phyloP scores from a whole-genome alignment of 805 yeast genomes.

The Wickerhamomyces alni region DNA sequence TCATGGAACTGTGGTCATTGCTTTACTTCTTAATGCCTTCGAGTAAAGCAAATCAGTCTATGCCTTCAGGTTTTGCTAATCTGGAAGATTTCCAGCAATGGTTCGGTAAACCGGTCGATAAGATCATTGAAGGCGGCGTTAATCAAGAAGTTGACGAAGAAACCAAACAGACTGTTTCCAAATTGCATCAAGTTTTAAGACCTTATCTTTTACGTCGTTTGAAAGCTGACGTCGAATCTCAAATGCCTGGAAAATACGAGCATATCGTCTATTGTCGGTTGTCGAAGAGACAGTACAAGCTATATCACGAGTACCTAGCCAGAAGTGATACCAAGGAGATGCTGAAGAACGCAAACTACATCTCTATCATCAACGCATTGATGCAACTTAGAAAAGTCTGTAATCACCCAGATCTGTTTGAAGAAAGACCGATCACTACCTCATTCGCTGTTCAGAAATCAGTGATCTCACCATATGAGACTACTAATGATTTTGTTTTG shows the following conservation, averaged over 20 bases:
- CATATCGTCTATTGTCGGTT: constrained; percentile 89
- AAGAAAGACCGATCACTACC: constrained; percentile 89
- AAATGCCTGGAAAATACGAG: constrained; percentile 97
- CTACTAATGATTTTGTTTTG: constrained; percentile 34
- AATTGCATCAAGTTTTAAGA: constrained; percentile 87
- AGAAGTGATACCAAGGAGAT: constrained; percentile 94
- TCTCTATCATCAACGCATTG: constrained; percentile 91
- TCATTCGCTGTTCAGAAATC: constrained; percentile 73
- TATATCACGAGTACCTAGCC: constrained; percentile 96
- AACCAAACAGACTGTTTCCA: constrained; percentile 76
- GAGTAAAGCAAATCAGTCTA: constrained; percentile 57
- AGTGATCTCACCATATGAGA: constrained; percentile 44
- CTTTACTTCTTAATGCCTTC: constrained; percentile 95
- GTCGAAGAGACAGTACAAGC: constrained; percentile 84
- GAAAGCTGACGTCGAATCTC: constrained; percentile 95
- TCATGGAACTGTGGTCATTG: constrained; percentile 94
- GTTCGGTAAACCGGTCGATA: constrained; percentile 98
- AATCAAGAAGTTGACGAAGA: constrained; percentile 57
- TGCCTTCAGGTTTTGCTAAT: constrained; percentile 93
- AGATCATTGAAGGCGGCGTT: constrained; percentile 71
- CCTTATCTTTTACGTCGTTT: constrained; percentile 89
- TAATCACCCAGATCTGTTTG: constrained; percentile 94
- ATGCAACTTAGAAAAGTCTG: constrained; percentile 97
- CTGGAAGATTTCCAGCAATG: constrained; percentile 94
- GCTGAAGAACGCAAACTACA: constrained; percentile 86